phyloP scores from a whole-genome alignment of 2,329 filamentous ascomycete genomes.

The Intubia oerlemansii region DNA sequence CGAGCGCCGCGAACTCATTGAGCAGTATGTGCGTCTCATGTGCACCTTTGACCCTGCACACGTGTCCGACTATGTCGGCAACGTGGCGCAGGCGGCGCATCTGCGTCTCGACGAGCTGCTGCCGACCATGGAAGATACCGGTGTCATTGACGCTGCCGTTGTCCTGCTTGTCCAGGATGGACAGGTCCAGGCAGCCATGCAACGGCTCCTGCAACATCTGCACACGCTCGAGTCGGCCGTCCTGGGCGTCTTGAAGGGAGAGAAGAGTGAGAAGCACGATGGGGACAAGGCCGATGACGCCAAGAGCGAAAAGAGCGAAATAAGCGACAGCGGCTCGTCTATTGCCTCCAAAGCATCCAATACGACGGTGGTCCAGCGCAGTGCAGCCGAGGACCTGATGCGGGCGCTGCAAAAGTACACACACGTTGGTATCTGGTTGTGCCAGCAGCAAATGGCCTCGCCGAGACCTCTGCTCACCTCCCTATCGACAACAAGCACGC shows the following conservation, averaged over 20 bases:
- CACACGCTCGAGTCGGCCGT: slow-evolving; percentile 60
- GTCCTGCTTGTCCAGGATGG: slow-evolving; percentile 80
- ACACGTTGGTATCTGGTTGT: slow-evolving; percentile 88
- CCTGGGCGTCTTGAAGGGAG: slow-evolving; percentile 39
- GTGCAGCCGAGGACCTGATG: slow-evolving; percentile 52
- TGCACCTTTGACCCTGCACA: slow-evolving; percentile 65
- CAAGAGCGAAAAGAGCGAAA: too few relatives aligned
- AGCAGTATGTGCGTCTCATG: slow-evolving; percentile 78
- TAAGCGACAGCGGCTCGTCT: background rate
- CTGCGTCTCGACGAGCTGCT: slow-evolving; percentile 61
- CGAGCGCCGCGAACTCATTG: slow-evolving; percentile 38
- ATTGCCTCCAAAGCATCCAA: slow-evolving; percentile 4
- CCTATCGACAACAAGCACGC: slow-evolving; percentile 7
- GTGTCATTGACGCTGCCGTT: slow-evolving; percentile 81
- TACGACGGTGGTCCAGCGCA: slow-evolving; percentile 10
- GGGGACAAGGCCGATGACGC: background rate
- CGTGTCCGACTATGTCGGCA: slow-evolving; percentile 66
- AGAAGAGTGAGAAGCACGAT: background rate
- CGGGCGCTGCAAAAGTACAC: slow-evolving; percentile 71
- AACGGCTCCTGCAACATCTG: slow-evolving; percentile 62
- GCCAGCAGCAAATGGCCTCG: slow-evolving; percentile 74
- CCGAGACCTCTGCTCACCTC: too few relatives aligned
- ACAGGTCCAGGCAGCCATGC: slow-evolving; percentile 63
- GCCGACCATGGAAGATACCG: slow-evolving; percentile 71
- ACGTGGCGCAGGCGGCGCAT: slow-evolving; percentile 47